Evolutionary conservation across 1,284 basidiomycete species (phyloP).

Genomic region (Mycena sp.): DNA sequence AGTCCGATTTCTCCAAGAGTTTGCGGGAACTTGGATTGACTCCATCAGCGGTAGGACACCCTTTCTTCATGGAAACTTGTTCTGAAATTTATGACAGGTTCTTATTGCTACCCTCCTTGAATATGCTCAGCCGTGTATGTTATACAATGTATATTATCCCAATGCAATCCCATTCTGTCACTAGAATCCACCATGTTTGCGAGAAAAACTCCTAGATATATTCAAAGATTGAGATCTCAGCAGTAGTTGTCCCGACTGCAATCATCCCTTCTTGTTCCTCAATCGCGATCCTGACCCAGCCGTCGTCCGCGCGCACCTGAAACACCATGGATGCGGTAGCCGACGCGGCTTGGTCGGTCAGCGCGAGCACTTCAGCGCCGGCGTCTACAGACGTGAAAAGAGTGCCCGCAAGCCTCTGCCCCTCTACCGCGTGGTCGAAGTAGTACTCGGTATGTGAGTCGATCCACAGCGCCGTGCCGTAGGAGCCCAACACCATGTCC

Average conservation of each 20-base stretch:
- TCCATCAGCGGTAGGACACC: constrained; percentile 73
- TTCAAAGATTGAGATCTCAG: constrained; percentile 59
- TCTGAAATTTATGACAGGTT: constrained; percentile 49
- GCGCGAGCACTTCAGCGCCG: constrained; percentile 30
- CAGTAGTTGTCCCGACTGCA: constrained; percentile 60
- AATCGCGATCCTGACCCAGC: constrained; percentile 63
- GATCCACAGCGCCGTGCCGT: constrained; percentile 71
- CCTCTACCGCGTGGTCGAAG: constrained; percentile 54
- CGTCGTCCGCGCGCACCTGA: constrained; percentile 52
- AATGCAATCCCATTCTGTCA: constrained; percentile 16
- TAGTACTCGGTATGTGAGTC: constrained; percentile 67
- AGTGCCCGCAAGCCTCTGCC: constrained; percentile 65
- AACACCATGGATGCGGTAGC: constrained; percentile 55
- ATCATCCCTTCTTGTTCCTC: constrained; percentile 69
- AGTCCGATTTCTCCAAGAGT: constrained; percentile 71
- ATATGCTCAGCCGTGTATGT: constrained; percentile 13
- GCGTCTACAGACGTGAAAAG: constrained; percentile 38
- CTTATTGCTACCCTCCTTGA: constrained; percentile 58
- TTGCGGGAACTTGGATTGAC: constrained; percentile 79
- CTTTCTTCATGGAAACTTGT: not conserved
- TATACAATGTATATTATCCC: constrained; percentile 24
- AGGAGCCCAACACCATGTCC: constrained; percentile 62
- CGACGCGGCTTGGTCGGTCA: constrained; percentile 35
- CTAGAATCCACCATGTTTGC: not conserved
- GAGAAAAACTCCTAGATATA: constrained; percentile 48